Percentiles rank a stretch among this genome's conserved stretches.
Evolutionary conservation across 75 land plant genomes (phyloP).

Genomic region (Isoetes taiwanensis): DNA sequence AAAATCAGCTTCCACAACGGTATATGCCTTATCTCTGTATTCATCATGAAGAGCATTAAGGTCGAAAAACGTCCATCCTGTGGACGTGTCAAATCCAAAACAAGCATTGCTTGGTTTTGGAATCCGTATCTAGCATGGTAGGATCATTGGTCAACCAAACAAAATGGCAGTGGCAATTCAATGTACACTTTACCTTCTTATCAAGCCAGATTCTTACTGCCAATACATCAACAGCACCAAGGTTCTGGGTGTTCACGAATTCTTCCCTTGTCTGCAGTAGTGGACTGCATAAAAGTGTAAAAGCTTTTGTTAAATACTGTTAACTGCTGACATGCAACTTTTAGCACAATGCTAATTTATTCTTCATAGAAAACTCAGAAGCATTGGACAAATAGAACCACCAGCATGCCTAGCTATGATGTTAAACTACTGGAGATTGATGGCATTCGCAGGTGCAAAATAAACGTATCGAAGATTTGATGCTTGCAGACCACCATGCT

Average conservation of each 20-base stretch:
- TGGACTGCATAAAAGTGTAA: constrained; percentile 31
- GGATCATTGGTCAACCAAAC: background rate
- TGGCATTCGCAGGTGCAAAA: no score
- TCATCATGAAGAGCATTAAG: constrained; percentile 63
- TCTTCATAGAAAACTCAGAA: no score
- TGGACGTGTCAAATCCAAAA: constrained; percentile 51
- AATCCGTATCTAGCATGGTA: constrained; percentile 30
- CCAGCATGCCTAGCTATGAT: no score
- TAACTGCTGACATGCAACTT: no score
- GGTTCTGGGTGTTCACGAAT: constrained; percentile 51
- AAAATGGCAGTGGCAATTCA: background rate
- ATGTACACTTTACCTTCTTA: constrained; percentile 37
- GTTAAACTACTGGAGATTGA: no score
- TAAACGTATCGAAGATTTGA: no score
- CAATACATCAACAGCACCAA: constrained; percentile 46
- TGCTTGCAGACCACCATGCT: no score
- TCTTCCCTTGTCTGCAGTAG: constrained; percentile 46
- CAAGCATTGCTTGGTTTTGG: constrained; percentile 56
- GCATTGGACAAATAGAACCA: no score
- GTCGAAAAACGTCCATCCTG: constrained; percentile 74
- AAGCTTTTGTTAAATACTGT: background rate
- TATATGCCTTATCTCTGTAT: constrained; percentile 42
- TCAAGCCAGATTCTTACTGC: constrained; percentile 63
- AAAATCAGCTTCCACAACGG: constrained; percentile 73
- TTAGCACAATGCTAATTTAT: no score